Conservation (phyloP, 805 yeast species). For the Candida verbasci region DNA sequence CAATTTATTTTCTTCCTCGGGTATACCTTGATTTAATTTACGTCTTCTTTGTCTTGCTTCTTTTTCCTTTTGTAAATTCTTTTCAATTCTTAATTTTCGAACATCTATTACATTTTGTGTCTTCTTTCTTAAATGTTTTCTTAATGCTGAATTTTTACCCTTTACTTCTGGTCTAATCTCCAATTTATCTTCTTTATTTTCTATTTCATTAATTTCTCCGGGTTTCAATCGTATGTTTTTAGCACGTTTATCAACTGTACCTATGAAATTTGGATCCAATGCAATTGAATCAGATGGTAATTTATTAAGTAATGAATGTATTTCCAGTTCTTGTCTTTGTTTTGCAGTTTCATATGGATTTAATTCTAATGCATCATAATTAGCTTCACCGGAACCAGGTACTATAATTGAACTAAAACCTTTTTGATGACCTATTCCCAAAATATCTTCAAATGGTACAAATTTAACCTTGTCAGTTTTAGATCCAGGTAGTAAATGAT, state of each 20-base stretch:
- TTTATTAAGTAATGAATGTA: slow-evolving; percentile 78
- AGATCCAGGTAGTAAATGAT: slow-evolving; percentile 77
- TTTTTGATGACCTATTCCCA: slow-evolving; percentile 78
- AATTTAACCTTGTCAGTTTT: slow-evolving; percentile 63
- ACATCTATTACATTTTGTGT: slow-evolving; percentile 82
- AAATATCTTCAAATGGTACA: slow-evolving; percentile 95
- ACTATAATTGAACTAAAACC: slow-evolving; percentile 84
- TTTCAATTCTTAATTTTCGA: slow-evolving; percentile 72
- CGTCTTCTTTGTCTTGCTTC: slow-evolving; percentile 53
- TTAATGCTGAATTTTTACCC: slow-evolving; percentile 79
- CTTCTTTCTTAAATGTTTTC: slow-evolving; percentile 78
- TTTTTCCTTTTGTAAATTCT: slow-evolving; percentile 71
- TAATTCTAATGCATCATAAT: slow-evolving; percentile 86
- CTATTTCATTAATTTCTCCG: slow-evolving; percentile 46
- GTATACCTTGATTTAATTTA: slow-evolving; percentile 42
- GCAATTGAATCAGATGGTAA: slow-evolving; percentile 89
- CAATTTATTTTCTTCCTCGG: slow-evolving; percentile 49
- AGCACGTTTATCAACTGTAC: slow-evolving; percentile 74
- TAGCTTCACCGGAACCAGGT: slow-evolving; percentile 98
- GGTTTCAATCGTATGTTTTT: slow-evolving; percentile 60
- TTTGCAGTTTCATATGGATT: slow-evolving; percentile 90
- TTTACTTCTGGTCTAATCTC: slow-evolving; percentile 63
- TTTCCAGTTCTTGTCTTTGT: slow-evolving; percentile 93
- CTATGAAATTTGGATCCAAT: slow-evolving; percentile 83
- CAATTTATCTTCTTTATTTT: slow-evolving; percentile 39